Conservation (phyloP, 169 alveolate species). For the Babesia sp. region DNA sequence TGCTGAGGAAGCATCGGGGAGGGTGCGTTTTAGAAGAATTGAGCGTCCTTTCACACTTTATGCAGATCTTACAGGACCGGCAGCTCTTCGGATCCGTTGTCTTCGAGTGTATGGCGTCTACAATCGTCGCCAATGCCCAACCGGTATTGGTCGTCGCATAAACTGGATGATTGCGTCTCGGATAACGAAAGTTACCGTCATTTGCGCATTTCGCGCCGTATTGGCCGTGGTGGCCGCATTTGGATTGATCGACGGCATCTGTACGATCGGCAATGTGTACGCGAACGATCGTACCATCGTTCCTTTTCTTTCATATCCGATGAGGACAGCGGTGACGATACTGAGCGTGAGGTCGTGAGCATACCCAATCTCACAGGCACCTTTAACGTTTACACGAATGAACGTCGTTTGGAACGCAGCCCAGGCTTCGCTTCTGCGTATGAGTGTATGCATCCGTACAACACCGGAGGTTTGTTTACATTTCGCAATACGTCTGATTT, state of each 20-base stretch:
- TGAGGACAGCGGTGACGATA: constrained; percentile 19
- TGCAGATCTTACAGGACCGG: constrained; percentile 7
- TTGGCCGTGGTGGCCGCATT: constrained; percentile 69
- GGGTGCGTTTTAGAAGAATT: constrained; percentile 6
- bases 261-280: constrained; percentile 3
- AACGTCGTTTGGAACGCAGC: constrained; percentile 22
- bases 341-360: not conserved
- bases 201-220: constrained; percentile 55
- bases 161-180: constrained; percentile 19
- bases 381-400: constrained; percentile 53
- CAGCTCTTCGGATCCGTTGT: not conserved
- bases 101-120: not conserved
- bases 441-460: constrained; percentile 61
- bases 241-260: constrained; percentile 63
- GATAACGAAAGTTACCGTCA: constrained; percentile 41
- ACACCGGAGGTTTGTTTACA: constrained; percentile 47
- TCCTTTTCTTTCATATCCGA: not conserved
- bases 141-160: constrained; percentile 6
- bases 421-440: constrained; percentile 60
- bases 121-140: not conserved
- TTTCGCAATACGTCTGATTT: not conserved
- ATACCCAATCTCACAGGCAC: constrained; percentile 36
- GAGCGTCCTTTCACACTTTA: not conserved
- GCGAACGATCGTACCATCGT: not conserved
- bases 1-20: constrained; percentile 22